Evolutionary conservation across 2,329 filamentous ascomycete genomes (phyloP).

Genomic region (Proliferodiscus dingleyae): DNA sequence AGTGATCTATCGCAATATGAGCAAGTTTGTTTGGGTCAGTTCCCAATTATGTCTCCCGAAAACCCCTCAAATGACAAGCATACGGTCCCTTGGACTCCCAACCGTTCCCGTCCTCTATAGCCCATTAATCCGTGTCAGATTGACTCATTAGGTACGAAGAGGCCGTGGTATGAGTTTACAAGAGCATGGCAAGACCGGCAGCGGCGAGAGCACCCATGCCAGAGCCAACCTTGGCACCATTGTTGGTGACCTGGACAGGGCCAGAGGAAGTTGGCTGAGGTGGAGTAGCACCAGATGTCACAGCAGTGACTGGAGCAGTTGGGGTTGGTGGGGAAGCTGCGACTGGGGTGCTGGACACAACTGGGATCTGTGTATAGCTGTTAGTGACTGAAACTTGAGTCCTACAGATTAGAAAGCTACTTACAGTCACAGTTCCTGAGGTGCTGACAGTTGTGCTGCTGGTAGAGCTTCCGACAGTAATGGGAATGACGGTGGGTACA

Average conservation of each 20-base stretch:
- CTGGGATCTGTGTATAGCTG: conserved; percentile 16
- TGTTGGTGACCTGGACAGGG: conserved; percentile 16
- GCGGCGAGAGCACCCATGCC: conserved; percentile 21
- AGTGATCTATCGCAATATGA: conserved; percentile 4
- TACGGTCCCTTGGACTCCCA: conserved; percentile 10
- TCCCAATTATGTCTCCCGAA: neutral
- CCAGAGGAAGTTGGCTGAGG: conserved; percentile 6
- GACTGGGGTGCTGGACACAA: conserved; percentile 11
- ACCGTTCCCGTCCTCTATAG: conserved; percentile 1
- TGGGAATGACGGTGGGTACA: conserved; percentile 42
- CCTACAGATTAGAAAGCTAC: no score
- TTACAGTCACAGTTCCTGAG: no score
- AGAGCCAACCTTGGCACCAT: conserved; percentile 16
- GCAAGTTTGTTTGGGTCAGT: neutral
- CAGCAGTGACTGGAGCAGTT: conserved; percentile 2
- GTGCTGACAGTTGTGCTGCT: conserved; percentile 3
- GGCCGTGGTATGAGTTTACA: conserved; percentile 13
- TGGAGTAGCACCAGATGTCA: conserved; percentile 4
- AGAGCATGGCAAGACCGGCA: conserved; percentile 23
- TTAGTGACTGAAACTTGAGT: no score
- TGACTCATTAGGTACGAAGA: conserved; percentile 4
- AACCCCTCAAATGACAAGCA: conserved; percentile 12
- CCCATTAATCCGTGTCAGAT: conserved; percentile 5
- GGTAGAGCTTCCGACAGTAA: neutral
- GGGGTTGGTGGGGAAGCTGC: conserved; percentile 10